Evolutionary conservation across 768 basidiomycete species (phyloP).

Genomic region (Trichaptum fuscoviolaceum): DNA sequence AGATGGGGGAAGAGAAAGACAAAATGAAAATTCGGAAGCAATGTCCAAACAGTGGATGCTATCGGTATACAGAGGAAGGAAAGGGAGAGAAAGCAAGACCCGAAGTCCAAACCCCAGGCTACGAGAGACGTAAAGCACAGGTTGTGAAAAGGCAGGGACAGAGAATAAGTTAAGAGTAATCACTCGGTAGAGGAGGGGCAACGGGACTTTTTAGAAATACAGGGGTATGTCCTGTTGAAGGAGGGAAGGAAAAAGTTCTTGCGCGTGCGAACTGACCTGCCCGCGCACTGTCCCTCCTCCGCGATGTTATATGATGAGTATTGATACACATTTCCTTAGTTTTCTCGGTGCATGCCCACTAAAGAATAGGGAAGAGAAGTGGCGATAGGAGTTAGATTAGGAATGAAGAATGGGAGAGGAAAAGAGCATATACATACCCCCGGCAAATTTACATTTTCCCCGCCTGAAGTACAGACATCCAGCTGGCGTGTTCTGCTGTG

Average conservation of each 20-base stretch:
- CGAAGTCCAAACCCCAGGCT: neutral
- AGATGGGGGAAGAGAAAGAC: neutral
- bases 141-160: no score
- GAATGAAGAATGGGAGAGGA: neutral
- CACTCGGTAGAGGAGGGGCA: neutral
- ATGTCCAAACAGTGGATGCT: neutral
- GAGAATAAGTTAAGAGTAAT: neutral
- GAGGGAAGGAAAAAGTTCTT: neutral
- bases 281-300: neutral
- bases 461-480: slow-evolving; percentile 47
- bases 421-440: slow-evolving; percentile 34
- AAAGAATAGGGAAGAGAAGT: neutral
- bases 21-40: neutral
- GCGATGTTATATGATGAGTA: neutral
- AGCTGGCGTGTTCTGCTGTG: slow-evolving; percentile 4
- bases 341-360: neutral
- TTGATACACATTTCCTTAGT: neutral
- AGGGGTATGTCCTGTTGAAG: neutral
- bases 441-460: slow-evolving; percentile 57
- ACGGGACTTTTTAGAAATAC: neutral
- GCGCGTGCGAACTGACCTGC: neutral
- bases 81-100: neutral
- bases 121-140: no score
- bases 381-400: neutral
- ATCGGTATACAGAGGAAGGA: neutral